Conservation (phyloP, 1,139 yeast genomes). For the Blastobotrys indianensis region DNA sequence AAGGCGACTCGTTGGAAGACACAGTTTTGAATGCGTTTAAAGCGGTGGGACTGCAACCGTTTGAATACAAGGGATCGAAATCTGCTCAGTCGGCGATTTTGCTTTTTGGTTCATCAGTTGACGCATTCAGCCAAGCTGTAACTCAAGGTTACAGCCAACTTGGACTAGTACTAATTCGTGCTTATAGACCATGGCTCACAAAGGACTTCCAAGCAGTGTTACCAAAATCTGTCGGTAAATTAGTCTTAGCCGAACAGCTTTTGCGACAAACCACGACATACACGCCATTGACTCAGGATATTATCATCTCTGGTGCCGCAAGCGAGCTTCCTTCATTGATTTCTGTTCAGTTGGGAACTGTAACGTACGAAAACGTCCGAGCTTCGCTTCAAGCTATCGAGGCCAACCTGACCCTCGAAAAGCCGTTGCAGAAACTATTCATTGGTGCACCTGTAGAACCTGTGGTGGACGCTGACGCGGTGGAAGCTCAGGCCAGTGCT, state of each 20-base stretch:
- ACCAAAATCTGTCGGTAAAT: conserved; percentile 51
- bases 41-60: conserved; percentile 32
- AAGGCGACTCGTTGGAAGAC: conserved; percentile 25
- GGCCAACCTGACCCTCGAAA: conserved; percentile 45
- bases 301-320: conserved; percentile 53
- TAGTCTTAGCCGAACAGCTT: conserved; percentile 63
- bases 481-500: conserved; percentile 42
- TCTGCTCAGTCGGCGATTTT: conserved; percentile 49
- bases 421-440: conserved; percentile 59
- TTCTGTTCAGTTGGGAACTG: conserved; percentile 53
- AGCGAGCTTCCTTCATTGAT: conserved; percentile 41
- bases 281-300: conserved; percentile 69
- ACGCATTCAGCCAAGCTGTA: conserved; percentile 42
- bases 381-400: conserved; percentile 47
- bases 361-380: conserved; percentile 41
- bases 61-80: conserved; percentile 39
- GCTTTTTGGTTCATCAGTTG: conserved; percentile 53
- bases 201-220: conserved; percentile 44
- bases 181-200: conserved; percentile 67
- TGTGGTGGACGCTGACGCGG: conserved; percentile 16
- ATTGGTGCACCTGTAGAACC: conserved; percentile 42
- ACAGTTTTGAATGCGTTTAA: conserved; percentile 26
- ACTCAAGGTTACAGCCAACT: conserved; percentile 36
- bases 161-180: conserved; percentile 53
- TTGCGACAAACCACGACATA: conserved; percentile 45